phyloP scores from a whole-genome alignment of 2,329 filamentous ascomycete species.

The Rachicladosporium sp. region DNA sequence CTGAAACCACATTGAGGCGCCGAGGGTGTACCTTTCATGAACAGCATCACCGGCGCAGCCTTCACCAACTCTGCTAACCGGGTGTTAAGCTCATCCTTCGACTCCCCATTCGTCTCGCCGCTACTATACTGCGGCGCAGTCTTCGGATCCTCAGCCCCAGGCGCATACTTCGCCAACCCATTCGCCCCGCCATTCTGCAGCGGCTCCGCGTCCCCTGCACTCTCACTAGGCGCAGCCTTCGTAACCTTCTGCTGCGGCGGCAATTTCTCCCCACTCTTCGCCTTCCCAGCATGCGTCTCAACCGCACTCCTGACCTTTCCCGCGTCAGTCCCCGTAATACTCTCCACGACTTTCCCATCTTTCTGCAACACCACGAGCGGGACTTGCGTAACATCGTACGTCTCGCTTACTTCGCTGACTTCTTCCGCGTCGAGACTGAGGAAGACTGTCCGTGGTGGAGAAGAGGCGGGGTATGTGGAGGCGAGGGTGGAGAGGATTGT shows the following conservation, averaged over 20 bases:
- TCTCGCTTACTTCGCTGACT: constrained; percentile 78
- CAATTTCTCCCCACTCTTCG: constrained; percentile 24
- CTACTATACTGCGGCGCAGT: constrained; percentile 36
- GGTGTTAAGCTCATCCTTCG: constrained; percentile 75
- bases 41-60: constrained; percentile 94
- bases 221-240: constrained; percentile 30
- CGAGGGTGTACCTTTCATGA: constrained; percentile 93
- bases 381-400: constrained; percentile 88
- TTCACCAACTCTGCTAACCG: constrained; percentile 76
- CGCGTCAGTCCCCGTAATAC: constrained; percentile 80
- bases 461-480: constrained; percentile 62
- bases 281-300: constrained; percentile 60
- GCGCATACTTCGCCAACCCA: constrained; percentile 34
- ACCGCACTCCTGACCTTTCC: constrained; percentile 74
- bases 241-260: constrained; percentile 32
- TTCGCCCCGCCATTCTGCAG: constrained; percentile 18
- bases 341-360: constrained; percentile 64
- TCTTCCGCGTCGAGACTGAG: constrained; percentile 90
- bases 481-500: constrained; percentile 77
- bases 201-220: constrained; percentile 8
- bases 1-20: constrained; percentile 87
- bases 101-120: constrained; percentile 26
- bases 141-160: constrained; percentile 28
- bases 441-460: constrained; percentile 61
- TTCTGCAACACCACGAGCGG: constrained; percentile 80